Conservation (phyloP, 208 protist species). For the Trypanosoma melophagium region DNA sequence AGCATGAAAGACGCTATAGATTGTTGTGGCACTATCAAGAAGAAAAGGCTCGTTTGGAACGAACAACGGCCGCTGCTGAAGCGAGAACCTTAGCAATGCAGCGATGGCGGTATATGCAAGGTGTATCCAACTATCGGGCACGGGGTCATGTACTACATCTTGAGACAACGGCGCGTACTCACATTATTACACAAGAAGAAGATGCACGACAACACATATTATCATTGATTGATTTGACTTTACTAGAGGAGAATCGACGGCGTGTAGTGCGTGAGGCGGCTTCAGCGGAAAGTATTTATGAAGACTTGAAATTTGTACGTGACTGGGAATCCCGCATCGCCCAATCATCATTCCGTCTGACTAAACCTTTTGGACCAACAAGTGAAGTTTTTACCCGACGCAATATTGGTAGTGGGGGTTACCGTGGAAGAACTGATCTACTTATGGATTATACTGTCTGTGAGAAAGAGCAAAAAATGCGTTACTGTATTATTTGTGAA, state of each 20-base stretch:
- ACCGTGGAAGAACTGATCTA: conserved; percentile 15
- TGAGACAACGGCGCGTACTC: conserved; percentile 14
- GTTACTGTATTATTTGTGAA: conserved; percentile 4
- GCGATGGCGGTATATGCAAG: conserved; percentile 14
- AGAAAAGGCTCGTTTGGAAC: conserved; percentile 21
- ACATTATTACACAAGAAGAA: conserved; percentile 16
- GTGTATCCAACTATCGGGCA: conserved; percentile 18
- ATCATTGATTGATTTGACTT: conserved; percentile 5
- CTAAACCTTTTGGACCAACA: conserved; percentile 7
- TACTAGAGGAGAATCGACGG: conserved; percentile 8
- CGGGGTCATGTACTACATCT: conserved; percentile 24
- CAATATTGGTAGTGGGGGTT: conserved; percentile 6
- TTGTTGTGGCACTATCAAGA: conserved; percentile 29
- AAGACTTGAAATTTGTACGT: conserved; percentile 14
- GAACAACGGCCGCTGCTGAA: conserved; percentile 2
- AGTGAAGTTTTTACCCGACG: conserved; percentile 7
- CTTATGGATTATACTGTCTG: conserved; percentile 32
- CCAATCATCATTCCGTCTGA: conserved; percentile 10
- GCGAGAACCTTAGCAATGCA: conserved; percentile 13
- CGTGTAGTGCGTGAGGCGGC: background rate
- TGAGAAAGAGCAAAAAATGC: conserved; percentile 28
- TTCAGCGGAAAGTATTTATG: conserved; percentile 14
- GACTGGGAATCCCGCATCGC: conserved; percentile 27
- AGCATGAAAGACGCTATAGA: conserved; percentile 31
- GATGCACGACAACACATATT: conserved; percentile 13